Conservation (phyloP, 768 basidiomycete genomes). For the Agrocybe chaxingu region DNA sequence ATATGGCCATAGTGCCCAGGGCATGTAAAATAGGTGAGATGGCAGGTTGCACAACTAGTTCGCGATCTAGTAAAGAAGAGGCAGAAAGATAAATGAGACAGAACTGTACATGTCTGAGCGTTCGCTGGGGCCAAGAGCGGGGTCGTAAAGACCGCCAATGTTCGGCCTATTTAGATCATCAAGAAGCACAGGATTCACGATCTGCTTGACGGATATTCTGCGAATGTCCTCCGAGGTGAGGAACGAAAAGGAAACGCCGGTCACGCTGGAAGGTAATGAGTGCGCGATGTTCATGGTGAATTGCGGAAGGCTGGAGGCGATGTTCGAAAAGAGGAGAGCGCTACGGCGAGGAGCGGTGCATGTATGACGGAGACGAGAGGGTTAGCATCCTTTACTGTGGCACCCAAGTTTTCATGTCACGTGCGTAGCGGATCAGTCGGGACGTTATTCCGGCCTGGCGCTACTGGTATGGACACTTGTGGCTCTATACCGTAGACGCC, state of each 20-base stretch:
- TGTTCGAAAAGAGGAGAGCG: background rate
- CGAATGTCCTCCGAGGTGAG: constrained; percentile 85
- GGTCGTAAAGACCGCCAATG: constrained; percentile 90
- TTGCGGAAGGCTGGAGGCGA: background rate
- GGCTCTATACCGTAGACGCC: no score
- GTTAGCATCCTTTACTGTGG: no score
- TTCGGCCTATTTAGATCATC: constrained; percentile 94
- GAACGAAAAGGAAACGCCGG: constrained; percentile 90
- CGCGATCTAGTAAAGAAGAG: constrained; percentile 12
- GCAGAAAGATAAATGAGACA: background rate
- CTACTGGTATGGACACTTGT: no score
- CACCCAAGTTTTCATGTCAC: no score
- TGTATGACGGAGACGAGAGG: no score
- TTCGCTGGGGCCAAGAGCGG: constrained; percentile 87
- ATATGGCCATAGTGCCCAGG: constrained; percentile 99
- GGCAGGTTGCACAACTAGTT: constrained; percentile 88
- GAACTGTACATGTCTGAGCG: constrained; percentile 82
- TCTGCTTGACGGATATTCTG: constrained; percentile 96
- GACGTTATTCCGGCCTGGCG: no score
- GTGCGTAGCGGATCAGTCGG: no score
- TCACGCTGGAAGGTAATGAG: constrained; percentile 81
- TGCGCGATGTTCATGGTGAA: constrained; percentile 83
- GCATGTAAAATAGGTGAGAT: constrained; percentile 88
- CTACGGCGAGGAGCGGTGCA: background rate
- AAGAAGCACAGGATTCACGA: constrained; percentile 88